Evolutionary conservation across 2,329 filamentous ascomycete genomes (phyloP), one percentile per base, ranked within the genome.

Genomic region (Phaeosphaeriaceae sp.): DNA sequence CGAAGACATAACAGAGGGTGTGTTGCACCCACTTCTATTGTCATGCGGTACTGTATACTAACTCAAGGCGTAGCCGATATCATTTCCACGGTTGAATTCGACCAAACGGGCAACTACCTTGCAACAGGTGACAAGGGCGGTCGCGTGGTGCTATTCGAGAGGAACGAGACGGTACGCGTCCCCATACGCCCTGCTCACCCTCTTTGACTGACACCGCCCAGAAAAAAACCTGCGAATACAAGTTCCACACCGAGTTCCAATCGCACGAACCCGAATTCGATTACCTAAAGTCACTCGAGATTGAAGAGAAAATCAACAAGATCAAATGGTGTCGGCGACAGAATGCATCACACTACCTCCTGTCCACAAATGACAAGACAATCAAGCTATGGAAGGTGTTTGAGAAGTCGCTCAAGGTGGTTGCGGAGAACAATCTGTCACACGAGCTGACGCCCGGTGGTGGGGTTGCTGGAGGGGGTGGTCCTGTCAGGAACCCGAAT

Each of bases 191-290:
- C 44, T 9, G 19, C 31, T 20, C 45, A 20, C 11, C 15, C 45
- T 11, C n/a, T 19, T 48, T 33, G 19, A 53, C 69, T 72, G 48
- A 72, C 48, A 21, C 9, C 13, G 21, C 3, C 17, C 75, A 97
- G 93, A 98, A 99, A 89, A 99, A 98, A 88, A 98, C 95, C 51
- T 99, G 95, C 87, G 95, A 99, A 81, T 99, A 99, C 86, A 99
- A 98, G 80, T 99, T 99, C 80, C 95, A 99, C 80, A 99, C 95
- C 79, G 95, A 99, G 78, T 99, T 99, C 74, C 95, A 99, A 83
- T 99, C 95, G 71, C 95, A 99, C 83, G 95, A 99, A 78, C 95
- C 95, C 63, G 95, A 99, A 81, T 99, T 99, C 80, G 95, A 99
- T 80, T 99, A 99, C 79, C 88, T 99, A 67, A 99, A 99, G 82